Evolutionary conservation across 202 grass and related monocot genomes (phyloP), one percentile per base, ranked within the genome.

Genomic region (Bolboschoenoplectus hybrid): DNA sequence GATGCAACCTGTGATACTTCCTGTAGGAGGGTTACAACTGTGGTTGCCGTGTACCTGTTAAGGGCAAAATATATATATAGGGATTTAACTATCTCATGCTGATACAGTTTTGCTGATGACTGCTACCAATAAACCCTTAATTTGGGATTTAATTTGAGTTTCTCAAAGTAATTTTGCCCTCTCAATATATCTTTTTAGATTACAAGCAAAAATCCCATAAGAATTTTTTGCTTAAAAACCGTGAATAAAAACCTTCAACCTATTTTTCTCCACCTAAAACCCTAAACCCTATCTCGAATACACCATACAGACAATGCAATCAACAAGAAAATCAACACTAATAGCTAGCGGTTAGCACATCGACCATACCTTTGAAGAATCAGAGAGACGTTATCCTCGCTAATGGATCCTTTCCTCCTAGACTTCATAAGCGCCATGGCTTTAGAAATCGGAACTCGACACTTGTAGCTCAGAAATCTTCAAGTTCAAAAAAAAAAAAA

Each of bases 341-440:
- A 26, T 1, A 71, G 36, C 5, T 26, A 32, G 17, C 26, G 1
- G n/a, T 32, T 16, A 11, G 56, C 9, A 58, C 36, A 35, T 8
- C 12, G 62, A 74, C 41, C 63, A 20, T 52, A 96, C 97, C 92
- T 97, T 82, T 97, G 90, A 36, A 94, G 89, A 85, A 99, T 79
- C 66, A 90, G 65, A 79, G 88, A 94, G 16, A 94, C 83, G 35
- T 99, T 92, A 53, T 99, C 97, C 86, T 99, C 93, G 57, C 85
- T 94, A 60, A 99, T 70, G 1, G 19, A 19, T 17, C 84, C 91
- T 81, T 93, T 97, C 83, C 90, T 88, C 81, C 91, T 94, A 39
- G 58, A 65, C 17, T 61, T 84, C 87, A 35, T 70, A 9, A 65
- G 7, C 52, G 49, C 36, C 51, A 49, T 64, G 35, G 58, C 34